Conservation (phyloP, 768 basidiomycete genomes). For the Leccinum barrowsii region DNA sequence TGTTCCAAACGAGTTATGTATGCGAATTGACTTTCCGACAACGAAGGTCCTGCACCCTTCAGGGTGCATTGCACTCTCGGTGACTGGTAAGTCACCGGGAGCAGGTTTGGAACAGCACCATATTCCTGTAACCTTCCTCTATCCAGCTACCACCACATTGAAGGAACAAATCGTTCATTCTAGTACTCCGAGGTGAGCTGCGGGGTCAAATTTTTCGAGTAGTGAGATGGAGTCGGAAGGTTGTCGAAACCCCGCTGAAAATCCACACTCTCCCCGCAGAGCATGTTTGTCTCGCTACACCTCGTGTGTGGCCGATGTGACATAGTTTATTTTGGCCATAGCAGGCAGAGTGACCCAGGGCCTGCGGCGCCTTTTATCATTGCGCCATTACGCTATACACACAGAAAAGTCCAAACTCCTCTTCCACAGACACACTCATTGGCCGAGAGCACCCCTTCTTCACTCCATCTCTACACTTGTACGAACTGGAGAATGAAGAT, state of each 20-base stretch:
- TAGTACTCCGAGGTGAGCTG: background rate
- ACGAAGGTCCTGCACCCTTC: background rate
- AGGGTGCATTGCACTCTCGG: background rate
- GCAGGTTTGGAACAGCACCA: background rate
- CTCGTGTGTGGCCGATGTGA: background rate
- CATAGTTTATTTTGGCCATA: no score
- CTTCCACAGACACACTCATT: background rate
- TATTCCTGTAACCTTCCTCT: background rate
- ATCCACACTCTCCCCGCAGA: background rate
- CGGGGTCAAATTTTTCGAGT: background rate
- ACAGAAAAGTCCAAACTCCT: background rate
- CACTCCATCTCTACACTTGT: background rate
- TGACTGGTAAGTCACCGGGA: background rate
- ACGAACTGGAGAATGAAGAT: slow-evolving; percentile 4
- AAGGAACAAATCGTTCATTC: background rate
- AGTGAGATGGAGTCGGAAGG: background rate
- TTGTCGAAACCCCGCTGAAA: background rate
- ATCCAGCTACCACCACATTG: background rate
- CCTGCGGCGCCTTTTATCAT: background rate
- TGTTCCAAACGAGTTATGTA: background rate
- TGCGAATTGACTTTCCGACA: background rate
- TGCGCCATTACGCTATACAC: background rate
- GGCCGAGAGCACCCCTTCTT: background rate
- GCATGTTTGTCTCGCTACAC: background rate
- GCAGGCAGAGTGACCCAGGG: no score